Base-by-base conservation (phyloP, 106 monocot genomes). In the Phalaenopsis aphrodite region DNA sequence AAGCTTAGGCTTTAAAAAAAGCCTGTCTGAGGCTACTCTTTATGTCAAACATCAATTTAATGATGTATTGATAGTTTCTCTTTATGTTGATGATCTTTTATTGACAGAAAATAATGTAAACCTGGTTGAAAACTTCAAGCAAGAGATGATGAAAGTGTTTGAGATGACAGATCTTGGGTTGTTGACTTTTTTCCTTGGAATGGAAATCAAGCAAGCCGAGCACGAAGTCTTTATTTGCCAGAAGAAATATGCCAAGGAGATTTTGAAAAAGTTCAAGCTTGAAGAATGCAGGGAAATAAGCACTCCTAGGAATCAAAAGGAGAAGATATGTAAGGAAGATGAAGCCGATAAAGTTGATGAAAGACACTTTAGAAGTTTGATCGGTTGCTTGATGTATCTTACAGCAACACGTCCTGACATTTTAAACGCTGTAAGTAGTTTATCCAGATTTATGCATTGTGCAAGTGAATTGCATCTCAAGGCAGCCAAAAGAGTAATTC, bases 311-410 rank as follows among this genome's bases (percentile, higher is more conserved):
- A 46, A 77, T 49, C 49, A 45, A 77, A 77, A 49, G 47, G 77
- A 52, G 45, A 77, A 77, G 77, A 49, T 52, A 5, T 23, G 21
- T 58, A 58, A 18, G 48, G 41, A 77, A 57, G 77, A 77, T 52
- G 48, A 49, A 47, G 41, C 7, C 3, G 47, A 77, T 16, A 77
- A 77, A 49, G 49, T 77, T 77, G 77, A 43, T 52, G 21, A 77
- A 21, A 21, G 47, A 77, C 10, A 77, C 55, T 77, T 77, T 49
- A 77, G 0, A 55, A 77, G 45, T 21, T 19, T 41, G 47, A 77
- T 77, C 52, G 48, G 77, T 77, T 77, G 77, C 77, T 77, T 77
- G 49, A 77, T 77, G 77, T 77, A 77, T 55, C 45, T 77, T 39
- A 77, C 9, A 77, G n/a, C 77, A 77, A 55, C 49, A 48, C 4